Base-by-base conservation (phyloP, 371 early-diverging fungal genomes). In the Mucor mucedo region DNA sequence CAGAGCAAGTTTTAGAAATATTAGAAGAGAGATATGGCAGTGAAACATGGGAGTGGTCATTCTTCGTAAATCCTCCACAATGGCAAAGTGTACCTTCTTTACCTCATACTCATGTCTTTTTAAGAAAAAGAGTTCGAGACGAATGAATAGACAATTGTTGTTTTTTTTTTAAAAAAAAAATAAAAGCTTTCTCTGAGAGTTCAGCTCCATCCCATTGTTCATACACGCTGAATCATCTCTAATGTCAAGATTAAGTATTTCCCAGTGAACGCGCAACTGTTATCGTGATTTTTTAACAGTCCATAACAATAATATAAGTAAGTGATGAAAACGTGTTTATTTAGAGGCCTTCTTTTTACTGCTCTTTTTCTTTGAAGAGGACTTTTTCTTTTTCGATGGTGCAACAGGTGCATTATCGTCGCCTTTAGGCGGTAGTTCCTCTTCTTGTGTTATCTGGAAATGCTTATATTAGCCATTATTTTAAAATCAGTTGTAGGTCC, bases 51-150 rank as follows among this genome's bases (percentile, higher is more conserved):
- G 80, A 80, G 53, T 75, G 76, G 77, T 62, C 65, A 3, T 80
- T 69, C 48, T 80, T 75, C 63, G 80, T 80, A 6, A 80, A 80
- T 52, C 80, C 80, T 5, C 74, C 76, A 10, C 70, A 73, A 57
- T 64, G 60, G 28, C 80, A 80, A 38, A 75, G 76, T 58, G 62
- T 80, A 7, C 65, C 64, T n/a, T 27, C 59, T 21, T 54, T 80
- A 32, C 78, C 80, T 44, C 80, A 80, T 42, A 76, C 73, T 6
- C 80, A 80, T 53, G 67, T 80, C 14, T 80, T 80, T 63, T 71
- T 79, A 65, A 72, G 80, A 28, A 68, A 55, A 41, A 54, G 50
- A 58, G 7, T 21, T 10, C 8, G 8, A 35, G 35, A 4, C 35
- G 4, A 8, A 35, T 8, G 4, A 35, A 35, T 35, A 35, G 8